Conservation (phyloP, 2,329 filamentous ascomycete species). For the Fusarium penzigii region DNA sequence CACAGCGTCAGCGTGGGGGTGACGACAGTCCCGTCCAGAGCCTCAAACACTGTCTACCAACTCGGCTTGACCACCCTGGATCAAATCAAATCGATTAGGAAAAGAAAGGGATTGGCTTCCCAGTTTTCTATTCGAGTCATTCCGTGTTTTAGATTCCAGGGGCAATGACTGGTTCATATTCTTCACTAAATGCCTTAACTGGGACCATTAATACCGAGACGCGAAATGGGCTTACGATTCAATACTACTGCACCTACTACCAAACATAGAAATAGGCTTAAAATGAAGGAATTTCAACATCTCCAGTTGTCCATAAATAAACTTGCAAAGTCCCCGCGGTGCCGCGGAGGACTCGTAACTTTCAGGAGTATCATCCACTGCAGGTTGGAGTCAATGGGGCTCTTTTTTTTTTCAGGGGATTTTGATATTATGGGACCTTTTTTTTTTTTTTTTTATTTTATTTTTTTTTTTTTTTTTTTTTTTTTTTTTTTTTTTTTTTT, state of each 20-base stretch:
- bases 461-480: background rate
- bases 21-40: conserved; percentile 7
- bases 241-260: background rate
- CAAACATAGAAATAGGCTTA: background rate
- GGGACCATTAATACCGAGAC: no score
- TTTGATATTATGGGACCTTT: background rate
- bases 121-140: background rate
- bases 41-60: conserved; percentile 8
- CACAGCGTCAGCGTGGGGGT: conserved; percentile 12
- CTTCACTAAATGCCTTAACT: no score
- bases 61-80: no score
- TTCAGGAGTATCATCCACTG: background rate
- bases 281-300: background rate
- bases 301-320: background rate
- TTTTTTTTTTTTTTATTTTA: no score
- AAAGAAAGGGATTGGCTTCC: no score
- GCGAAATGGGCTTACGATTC: no score
- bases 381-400: background rate
- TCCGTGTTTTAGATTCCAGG: background rate
- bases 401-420: background rate
- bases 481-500: background rate
- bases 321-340: no score
- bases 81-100: no score
- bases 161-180: background rate
- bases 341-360: background rate